These are phyloP conservation scores for Xerocomellus amylosporus DNA, from an alignment of 768 basidiomycete genomes.

Conservation along the genomic window DNA sequence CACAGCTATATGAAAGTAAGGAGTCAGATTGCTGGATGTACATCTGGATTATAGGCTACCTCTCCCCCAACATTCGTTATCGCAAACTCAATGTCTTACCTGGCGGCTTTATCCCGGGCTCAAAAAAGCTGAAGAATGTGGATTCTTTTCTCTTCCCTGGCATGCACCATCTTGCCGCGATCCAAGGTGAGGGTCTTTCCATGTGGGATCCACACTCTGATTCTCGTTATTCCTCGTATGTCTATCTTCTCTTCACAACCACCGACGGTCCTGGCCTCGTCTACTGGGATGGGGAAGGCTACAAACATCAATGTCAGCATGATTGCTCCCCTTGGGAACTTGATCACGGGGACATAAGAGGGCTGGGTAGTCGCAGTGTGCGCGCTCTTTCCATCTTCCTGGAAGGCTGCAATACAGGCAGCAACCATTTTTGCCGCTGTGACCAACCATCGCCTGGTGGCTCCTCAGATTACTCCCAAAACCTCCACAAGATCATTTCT, in stretches of 20 bases:
- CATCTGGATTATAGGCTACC: constrained; percentile 35
- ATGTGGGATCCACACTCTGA: neutral
- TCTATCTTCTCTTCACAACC: constrained; percentile 6
- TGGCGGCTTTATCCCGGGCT: constrained; percentile 1
- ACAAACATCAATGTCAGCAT: no score
- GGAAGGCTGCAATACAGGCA: no score
- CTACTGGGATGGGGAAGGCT: constrained; percentile 27
- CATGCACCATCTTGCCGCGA: neutral
- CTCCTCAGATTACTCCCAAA: neutral
- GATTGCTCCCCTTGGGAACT: no score
- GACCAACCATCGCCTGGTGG: neutral
- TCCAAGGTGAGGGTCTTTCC: neutral
- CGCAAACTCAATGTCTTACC: neutral
- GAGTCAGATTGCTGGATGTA: constrained; percentile 10
- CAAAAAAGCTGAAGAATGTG: neutral
- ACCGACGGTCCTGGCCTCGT: constrained; percentile 31
- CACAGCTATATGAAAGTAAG: constrained; percentile 34
- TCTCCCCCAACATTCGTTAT: no score
- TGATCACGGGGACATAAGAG: no score
- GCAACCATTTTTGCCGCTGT: no score
- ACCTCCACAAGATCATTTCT: neutral
- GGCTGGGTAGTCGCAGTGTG: no score
- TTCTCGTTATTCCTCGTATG: neutral
- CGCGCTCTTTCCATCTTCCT: no score
- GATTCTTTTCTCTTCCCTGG: constrained; percentile 6